Percentiles rank a stretch among this genome's conserved stretches.
phyloP scores from a whole-genome alignment of 176 grass and related monocot genomes.

The Areca catechu region DNA sequence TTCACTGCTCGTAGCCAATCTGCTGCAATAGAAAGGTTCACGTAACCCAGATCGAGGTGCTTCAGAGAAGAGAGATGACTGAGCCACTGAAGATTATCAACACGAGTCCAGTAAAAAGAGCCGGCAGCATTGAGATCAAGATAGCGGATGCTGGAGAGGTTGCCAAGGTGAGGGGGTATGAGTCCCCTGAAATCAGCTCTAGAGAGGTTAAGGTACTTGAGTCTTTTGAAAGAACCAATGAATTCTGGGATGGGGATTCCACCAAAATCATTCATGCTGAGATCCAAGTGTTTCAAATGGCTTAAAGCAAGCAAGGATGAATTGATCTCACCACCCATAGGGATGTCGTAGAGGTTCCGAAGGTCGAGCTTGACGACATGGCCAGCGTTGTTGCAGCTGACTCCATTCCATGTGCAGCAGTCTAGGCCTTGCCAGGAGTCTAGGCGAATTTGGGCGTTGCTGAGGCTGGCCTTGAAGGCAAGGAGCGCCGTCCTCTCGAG shows the following conservation, averaged over 20 bases:
- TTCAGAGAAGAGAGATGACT: too few relatives aligned
- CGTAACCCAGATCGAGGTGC: too few relatives aligned
- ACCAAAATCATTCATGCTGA: neutral
- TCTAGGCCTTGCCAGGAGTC: neutral
- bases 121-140: too few relatives aligned
- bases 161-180: constrained; percentile 25
- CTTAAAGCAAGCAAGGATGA: too few relatives aligned
- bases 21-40: too few relatives aligned
- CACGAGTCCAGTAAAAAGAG: too few relatives aligned
- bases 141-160: constrained; percentile 15
- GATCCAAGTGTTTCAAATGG: constrained; percentile 5
- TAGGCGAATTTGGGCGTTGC: neutral
- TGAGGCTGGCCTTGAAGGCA: neutral
- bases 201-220: neutral
- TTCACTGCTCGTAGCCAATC: too few relatives aligned
- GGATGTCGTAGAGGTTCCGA: neutral
- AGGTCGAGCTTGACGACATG: neutral
- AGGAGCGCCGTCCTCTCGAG: constrained; percentile 1
- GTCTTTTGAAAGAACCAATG: neutral
- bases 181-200: neutral
- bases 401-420: neutral
- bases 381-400: neutral
- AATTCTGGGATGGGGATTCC: neutral
- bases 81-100: too few relatives aligned
- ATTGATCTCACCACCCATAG: too few relatives aligned